Conservation (phyloP, 2,329 filamentous ascomycete species). For the Monilinia aucupariae region DNA sequence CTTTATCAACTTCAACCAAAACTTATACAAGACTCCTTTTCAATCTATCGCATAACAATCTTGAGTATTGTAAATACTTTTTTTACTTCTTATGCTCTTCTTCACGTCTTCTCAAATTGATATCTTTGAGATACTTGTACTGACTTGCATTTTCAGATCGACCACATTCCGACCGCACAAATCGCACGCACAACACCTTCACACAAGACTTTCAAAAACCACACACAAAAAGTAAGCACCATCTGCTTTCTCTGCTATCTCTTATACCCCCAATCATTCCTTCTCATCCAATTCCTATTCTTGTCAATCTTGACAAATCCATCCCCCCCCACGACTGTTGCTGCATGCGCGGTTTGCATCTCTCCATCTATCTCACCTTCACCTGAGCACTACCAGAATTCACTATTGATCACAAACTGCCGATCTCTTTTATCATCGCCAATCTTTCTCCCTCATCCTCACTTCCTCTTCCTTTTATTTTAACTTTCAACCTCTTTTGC, state of each 20-base stretch:
- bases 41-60: not conserved
- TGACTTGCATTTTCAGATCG: not conserved
- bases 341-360: not conserved
- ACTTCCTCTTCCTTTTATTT: not conserved
- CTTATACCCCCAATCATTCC: not conserved
- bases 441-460: not conserved
- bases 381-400: not conserved
- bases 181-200: not conserved
- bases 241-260: too few species aligned
- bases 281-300: not conserved
- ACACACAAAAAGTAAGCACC: not conserved
- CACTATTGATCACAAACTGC: not conserved
- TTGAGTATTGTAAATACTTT: not conserved
- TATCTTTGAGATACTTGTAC: not conserved
- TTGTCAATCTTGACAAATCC: not conserved
- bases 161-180: not conserved
- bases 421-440: not conserved
- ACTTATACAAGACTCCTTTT: not conserved
- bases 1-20: not conserved
- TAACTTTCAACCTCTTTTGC: too few species aligned
- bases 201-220: not conserved
- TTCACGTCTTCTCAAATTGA: not conserved
- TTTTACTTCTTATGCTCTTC: not conserved
- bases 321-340: not conserved
- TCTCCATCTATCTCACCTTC: conserved; percentile 13